Conservation (phyloP, 768 basidiomycete species). For the Mycena sanguinolenta region DNA sequence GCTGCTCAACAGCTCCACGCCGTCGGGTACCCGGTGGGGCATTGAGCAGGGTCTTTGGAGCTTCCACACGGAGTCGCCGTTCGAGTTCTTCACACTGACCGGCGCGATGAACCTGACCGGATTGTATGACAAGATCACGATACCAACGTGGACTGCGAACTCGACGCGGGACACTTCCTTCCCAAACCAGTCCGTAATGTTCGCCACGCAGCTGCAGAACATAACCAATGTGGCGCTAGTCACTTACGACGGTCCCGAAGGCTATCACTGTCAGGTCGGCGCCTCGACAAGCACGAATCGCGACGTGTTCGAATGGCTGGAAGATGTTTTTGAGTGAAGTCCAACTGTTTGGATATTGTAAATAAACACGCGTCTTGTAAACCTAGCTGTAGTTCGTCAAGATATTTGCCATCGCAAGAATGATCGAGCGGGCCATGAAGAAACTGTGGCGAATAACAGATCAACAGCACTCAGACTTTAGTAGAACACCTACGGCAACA, state of each 20-base stretch:
- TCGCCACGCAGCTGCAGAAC: not conserved
- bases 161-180: not conserved
- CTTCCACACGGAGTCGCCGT: not conserved
- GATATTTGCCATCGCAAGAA: slow-evolving; percentile 44
- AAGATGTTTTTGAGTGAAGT: not conserved
- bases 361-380: too few relatives aligned
- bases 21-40: not conserved
- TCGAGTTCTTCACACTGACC: not conserved
- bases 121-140: not conserved
- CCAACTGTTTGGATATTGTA: too few relatives aligned
- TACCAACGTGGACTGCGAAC: not conserved
- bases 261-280: not conserved
- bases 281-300: not conserved
- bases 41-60: not conserved
- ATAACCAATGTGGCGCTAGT: not conserved
- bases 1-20: not conserved
- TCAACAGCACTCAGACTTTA: too few relatives aligned
- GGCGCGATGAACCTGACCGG: not conserved
- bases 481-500: too few relatives aligned
- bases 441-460: too few relatives aligned
- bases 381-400: slow-evolving; percentile 47
- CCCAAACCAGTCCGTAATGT: not conserved
- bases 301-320: not conserved
- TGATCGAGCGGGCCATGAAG: too few relatives aligned
- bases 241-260: not conserved